Base-by-base conservation (phyloP, 495 filamentous ascomycete genomes). In the Penicillium daleae region DNA sequence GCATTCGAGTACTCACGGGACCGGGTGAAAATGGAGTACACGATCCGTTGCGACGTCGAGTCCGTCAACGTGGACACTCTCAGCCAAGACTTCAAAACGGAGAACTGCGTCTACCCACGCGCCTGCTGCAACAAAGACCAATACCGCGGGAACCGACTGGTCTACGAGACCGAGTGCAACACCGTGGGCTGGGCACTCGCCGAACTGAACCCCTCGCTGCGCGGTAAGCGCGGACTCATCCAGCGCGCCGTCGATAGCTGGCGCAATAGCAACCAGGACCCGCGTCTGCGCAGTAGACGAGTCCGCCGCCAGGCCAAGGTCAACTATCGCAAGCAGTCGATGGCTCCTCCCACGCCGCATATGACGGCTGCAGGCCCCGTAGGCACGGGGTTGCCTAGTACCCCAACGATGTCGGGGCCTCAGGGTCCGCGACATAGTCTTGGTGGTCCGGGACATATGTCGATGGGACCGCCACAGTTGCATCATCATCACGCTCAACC, bases 11-110 rank as follows among this genome's bases (percentile, higher is more conserved):
- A 99, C 74, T 98, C 96, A 17, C 87, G 95, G 27, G 95, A 99
- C 73, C 84, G 95, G 31, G 93, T 99, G 65, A 99, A 99, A 85
- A 97, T 97, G 92, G 95, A 97, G 74, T 99, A 99, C 75, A 97
- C 93, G 0, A 99, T 99, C 71, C 89, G 95, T 35, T 99, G 95
- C 71, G 95, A 99, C 68, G 95, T 98, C 24, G 95, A 97, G 77
- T 97, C 93, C 1, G 92, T 99, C 48, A 92, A 92, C 72, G 91
- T 94, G 53, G 93, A 97, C 53, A 87, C 84, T 46, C 86, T 99
- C 31, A 84, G 84, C 62, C 81, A 84, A 66, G 93, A 97, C 55
- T 98, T 98, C 86, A 97, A 96, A 80, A 91, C 89, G 6, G 93
- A 96, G 72, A 99, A 99, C 78, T 98, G 96, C 76, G 95, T 99